Percentiles rank a stretch among this genome's conserved stretches.
These are phyloP conservation scores for Laetiporus sulphureus DNA, from an alignment of 1,284 basidiomycete species.

Conservation along the genomic window DNA sequence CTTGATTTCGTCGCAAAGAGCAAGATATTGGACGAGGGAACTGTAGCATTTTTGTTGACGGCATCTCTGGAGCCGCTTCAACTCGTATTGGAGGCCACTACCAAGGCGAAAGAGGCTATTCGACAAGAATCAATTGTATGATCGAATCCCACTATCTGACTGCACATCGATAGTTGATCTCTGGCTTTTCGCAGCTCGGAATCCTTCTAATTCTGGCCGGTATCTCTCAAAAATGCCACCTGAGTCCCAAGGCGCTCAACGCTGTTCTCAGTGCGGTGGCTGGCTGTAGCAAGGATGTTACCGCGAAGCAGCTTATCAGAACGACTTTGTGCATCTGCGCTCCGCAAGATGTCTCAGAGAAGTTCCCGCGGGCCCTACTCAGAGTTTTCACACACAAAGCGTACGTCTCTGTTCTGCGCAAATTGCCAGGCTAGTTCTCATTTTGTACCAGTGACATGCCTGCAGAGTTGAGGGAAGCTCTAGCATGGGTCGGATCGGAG, in stretches of 20 bases:
- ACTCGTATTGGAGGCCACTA: conserved; percentile 14
- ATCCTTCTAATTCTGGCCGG: conserved; percentile 64
- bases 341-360: conserved; percentile 44
- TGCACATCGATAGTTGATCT: neutral
- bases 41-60: conserved; percentile 54
- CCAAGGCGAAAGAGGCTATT: conserved; percentile 14
- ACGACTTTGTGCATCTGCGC: conserved; percentile 54
- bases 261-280: conserved; percentile 52
- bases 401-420: conserved; percentile 33
- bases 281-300: conserved; percentile 40
- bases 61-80: conserved; percentile 55
- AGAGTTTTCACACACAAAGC: conserved; percentile 35
- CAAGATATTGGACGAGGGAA: conserved; percentile 53
- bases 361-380: conserved; percentile 35
- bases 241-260: conserved; percentile 51
- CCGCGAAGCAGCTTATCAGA: conserved; percentile 47
- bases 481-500: conserved; percentile 48
- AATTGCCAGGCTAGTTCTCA: too few species aligned
- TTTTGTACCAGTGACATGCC: conserved; percentile 36
- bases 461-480: conserved; percentile 36
- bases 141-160: too few species aligned
- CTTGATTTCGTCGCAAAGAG: conserved; percentile 71
- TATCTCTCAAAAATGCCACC: conserved; percentile 54
- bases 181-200: conserved; percentile 44
- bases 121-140: conserved; percentile 51